These are phyloP conservation scores for Saccharomycopsis crataegensis DNA, from an alignment of 1,139 yeast genomes.

Conservation along the genomic window DNA sequence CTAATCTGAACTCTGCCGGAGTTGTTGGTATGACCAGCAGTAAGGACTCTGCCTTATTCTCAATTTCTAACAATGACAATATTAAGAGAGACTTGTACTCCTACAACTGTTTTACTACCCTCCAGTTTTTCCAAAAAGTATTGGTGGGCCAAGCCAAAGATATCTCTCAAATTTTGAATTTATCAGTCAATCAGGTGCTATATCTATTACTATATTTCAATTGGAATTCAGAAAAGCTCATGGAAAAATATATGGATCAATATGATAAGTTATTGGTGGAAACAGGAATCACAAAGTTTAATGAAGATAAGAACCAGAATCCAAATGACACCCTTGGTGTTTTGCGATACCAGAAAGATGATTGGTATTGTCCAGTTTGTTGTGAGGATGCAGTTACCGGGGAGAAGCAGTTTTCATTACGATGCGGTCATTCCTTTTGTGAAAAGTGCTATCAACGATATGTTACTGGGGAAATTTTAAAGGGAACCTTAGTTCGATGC, in stretches of 20 bases:
- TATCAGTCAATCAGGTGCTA: constrained; percentile 37
- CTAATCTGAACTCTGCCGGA: too few species aligned
- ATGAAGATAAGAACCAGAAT: constrained; percentile 13
- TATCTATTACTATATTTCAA: constrained; percentile 51
- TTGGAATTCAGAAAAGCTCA: constrained; percentile 70
- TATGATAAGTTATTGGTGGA: constrained; percentile 35
- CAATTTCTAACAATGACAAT: constrained; percentile 25
- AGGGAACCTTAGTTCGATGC: constrained; percentile 58
- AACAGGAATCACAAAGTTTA: constrained; percentile 39
- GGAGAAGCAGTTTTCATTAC: constrained; percentile 42
- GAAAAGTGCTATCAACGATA: constrained; percentile 58
- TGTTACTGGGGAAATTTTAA: constrained; percentile 41
- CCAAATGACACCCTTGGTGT: not conserved
- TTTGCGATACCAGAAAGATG: constrained; percentile 21
- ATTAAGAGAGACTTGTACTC: constrained; percentile 26
- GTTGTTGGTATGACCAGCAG: not conserved
- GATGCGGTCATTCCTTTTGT: constrained; percentile 71
- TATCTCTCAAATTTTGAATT: constrained; percentile 30
- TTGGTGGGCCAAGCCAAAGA: constrained; percentile 19
- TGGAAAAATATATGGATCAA: constrained; percentile 60
- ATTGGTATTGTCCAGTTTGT: constrained; percentile 58
- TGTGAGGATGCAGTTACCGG: constrained; percentile 40
- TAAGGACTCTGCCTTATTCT: constrained; percentile 12
- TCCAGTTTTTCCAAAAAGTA: constrained; percentile 14
- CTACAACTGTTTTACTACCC: constrained; percentile 2